Base-by-base conservation (phyloP, 441 rosid genomes). In the Raphanus hybrid region DNA sequence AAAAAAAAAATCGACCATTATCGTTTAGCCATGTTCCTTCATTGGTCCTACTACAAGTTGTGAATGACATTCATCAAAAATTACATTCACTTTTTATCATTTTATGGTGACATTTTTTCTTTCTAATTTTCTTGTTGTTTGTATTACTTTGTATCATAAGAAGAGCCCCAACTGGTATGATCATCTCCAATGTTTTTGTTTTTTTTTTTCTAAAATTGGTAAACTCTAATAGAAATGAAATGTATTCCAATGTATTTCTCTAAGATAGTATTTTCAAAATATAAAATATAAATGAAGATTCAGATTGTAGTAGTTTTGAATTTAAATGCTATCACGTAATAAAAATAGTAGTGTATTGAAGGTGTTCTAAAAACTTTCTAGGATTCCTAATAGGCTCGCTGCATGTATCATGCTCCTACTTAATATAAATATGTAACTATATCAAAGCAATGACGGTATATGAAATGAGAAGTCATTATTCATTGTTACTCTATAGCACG, bases 11-110 rank as follows among this genome's bases (percentile, higher is more conserved):
- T 35, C 67, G 20, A 63, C 48, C 34, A 29, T 29, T 29, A 29
- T 14, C 43, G 66, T 32, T 63, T 23, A 8, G 18, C 26, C 26
- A 63, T 34, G 66, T 34, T 6, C 43, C 45, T 62, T 62, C 45
- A 62, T 45, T 62, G 66, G 66, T 62, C 66, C 66, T 62, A 14
- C 66, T 63, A 34, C 67, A 63, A 12, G 54, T 45, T 45, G 15
- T 45, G 54, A 48, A 48, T 48, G 54, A n/a, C 16, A 48, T 48
- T 48, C 16, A 45, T 48, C 12, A 29, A 48, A 4, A 45, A 12
- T 3, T 12, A 12, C 15, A 12, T 45, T 45, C 54, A 45, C 54
- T 4, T 45, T 45, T 45, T 4, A 12, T 12, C 54, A 45, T 45
- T 45, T 0, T 45, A 45, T 45, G 54, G 54, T 12, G 2, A 4